A percentile compares a stretch with the other conserved stretches of the same genome.
These are phyloP conservation scores for Suillus sp. DNA, from an alignment of 768 basidiomycete genomes.

Conservation along the genomic window DNA sequence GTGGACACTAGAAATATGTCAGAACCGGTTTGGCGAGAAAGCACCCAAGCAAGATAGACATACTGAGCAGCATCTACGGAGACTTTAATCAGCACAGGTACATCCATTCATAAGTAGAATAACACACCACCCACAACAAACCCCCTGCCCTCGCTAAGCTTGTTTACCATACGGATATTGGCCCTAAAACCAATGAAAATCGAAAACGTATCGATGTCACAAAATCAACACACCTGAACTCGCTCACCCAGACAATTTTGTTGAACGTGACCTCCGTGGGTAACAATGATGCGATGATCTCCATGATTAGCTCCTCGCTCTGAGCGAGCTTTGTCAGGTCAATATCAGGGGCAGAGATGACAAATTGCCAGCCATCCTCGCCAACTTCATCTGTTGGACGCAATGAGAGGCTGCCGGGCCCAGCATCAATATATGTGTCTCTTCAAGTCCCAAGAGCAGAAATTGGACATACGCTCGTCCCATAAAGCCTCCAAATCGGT, in stretches of 20 bases:
- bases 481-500: conserved; percentile 45
- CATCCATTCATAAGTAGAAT: not conserved
- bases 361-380: conserved; percentile 25
- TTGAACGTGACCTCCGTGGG: conserved; percentile 26
- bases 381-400: conserved; percentile 24
- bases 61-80: not conserved
- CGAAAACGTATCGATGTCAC: not conserved
- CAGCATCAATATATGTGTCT: not conserved
- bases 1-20: not conserved
- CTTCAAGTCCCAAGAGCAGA: not conserved
- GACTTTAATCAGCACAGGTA: not conserved
- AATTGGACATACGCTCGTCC: not conserved
- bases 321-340: conserved; percentile 21
- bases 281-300: conserved; percentile 23
- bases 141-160: not conserved
- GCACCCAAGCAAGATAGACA: not conserved
- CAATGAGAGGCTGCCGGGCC: conserved; percentile 11
- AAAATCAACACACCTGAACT: conserved; percentile 30
- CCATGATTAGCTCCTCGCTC: conserved; percentile 31
- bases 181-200: not conserved
- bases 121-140: not conserved
- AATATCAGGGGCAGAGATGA: conserved; percentile 13
- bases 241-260: conserved; percentile 30
- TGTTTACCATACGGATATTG: not conserved
- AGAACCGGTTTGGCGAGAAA: not conserved